Base-by-base conservation (phyloP, 768 basidiomycete species). In the Mycena epipterygia region DNA sequence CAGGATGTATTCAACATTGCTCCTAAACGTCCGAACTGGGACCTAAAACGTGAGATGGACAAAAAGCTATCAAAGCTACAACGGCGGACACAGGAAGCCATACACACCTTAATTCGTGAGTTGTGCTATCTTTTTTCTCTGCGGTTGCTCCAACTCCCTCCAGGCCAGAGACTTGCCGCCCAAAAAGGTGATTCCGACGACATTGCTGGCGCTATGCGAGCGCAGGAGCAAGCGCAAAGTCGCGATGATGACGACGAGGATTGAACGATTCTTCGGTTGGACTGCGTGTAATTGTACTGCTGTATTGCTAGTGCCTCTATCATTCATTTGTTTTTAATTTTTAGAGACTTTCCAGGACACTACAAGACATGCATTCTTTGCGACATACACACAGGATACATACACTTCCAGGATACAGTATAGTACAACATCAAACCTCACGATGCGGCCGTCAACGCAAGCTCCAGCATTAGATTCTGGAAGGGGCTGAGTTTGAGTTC, bases 1-100 rank as follows among this genome's bases (percentile, higher is more conserved):
- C 77, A 97, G 96, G 95, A 97, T 78, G 86, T 98, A 51, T 95
- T 98, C 79, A 99, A 98, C 78, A 99, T 99, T 74, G 97, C 96
- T 27, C 98, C 98, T 5, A 98, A 97, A 87, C 89, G 96, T 53
- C 92, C 95, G 13, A 99, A 97, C 81, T 97, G 96, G 96, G 96
- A 97, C 79, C 85, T 98, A 76, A 97, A 96, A 80, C 90, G 96
- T 66, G 96, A 98, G 76, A 90, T 97, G 83, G 95, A 97, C 66
- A 95, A 93, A 84, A 96, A 95, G 79, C 81, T 96, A 53, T 88
- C 91, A 11, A 96, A 91, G 78, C 85, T 99, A n/a, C 96, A 98
- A 76, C 84, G 95, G 74, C 92, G 90, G 81, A 98, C 96, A 2
- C 94, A 97, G 70, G 94, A 97, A 80, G 90, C 96, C 7, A 94